Percentiles rank a stretch among this genome's conserved stretches.
phyloP scores from a whole-genome alignment of 2,329 filamentous ascomycete species.

The Penicillium corylophilum region DNA sequence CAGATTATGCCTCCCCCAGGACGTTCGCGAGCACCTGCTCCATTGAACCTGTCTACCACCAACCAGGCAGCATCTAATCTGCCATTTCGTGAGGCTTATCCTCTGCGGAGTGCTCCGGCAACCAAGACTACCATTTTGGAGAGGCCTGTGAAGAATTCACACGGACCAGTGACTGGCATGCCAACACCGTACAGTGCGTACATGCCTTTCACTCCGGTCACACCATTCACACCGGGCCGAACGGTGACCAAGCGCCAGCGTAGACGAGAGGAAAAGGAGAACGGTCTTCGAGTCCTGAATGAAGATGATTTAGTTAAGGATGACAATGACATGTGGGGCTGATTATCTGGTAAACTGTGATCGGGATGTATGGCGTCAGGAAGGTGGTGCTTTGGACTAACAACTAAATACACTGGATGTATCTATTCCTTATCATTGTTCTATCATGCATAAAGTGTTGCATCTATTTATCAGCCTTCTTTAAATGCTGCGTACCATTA shows the following conservation, averaged over 20 bases:
- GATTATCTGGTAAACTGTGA: background rate
- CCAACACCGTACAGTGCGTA: conserved; percentile 53
- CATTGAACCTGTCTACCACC: conserved; percentile 31
- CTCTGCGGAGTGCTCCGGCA: conserved; percentile 44
- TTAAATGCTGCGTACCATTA: conserved; percentile 29
- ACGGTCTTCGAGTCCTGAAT: conserved; percentile 45
- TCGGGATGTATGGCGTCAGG: background rate
- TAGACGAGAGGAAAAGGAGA: conserved; percentile 42
- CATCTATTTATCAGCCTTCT: conserved; percentile 12
- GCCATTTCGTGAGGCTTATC: conserved; percentile 47
- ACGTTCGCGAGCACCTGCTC: conserved; percentile 29
- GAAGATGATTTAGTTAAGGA: conserved; percentile 49
- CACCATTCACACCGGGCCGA: conserved; percentile 49
- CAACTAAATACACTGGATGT: conserved; percentile 44
- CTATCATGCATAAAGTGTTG: background rate
- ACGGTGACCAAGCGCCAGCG: conserved; percentile 47
- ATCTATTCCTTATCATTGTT: conserved; percentile 30
- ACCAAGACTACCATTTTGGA: conserved; percentile 53
- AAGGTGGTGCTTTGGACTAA: too few species aligned
- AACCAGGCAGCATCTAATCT: conserved; percentile 35
- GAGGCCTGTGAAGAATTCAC: conserved; percentile 35
- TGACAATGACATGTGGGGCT: conserved; percentile 49
- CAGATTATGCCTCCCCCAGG: conserved; percentile 11
- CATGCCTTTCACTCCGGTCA: conserved; percentile 52
- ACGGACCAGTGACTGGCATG: conserved; percentile 48